Evolutionary conservation across 1,284 basidiomycete species (phyloP), one percentile per base, ranked within the genome.

Genomic region (Cystobasidiaceae sp.): DNA sequence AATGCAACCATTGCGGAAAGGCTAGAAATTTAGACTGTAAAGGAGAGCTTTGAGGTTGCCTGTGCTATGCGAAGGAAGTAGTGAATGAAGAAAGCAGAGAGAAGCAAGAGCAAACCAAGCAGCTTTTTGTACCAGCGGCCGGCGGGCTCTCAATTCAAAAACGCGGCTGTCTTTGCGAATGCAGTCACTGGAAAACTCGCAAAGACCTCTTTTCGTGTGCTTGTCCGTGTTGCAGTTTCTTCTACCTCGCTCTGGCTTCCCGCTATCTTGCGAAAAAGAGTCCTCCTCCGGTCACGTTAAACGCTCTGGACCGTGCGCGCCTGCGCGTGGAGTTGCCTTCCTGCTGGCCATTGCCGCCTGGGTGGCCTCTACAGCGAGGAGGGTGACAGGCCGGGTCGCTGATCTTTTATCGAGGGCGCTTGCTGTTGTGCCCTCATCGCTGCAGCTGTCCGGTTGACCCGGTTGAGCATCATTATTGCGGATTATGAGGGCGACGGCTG

Each of bases 1-100:
- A 64, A 64, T 23, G 61, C 34, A 44, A 64, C 61, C 61, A 64
- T 64, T 6, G 21, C 7, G 28, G 8, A 50, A 7, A 25, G 6
- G 21, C 21, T 25, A 17, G 17, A 21, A n/a, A 25, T 25, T 28
- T 7, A 25, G 7, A 50, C 21, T 50, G 8, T 9, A 17, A 30
- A 17, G 28, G 48, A 50, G 7, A 49, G 25, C 33, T 37, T 39
- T 49, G 33, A 21, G 28, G 48, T 23, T 25, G 48, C 48, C 37
- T 39, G 37, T 39, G 37, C 11, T n/a, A n/a, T 39, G 11, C 37
- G n/a, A 11, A 39, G 11, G 41, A 44, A 25, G 34, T 4, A 28
- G 54, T 56, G 39, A 56, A 37, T 56, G 21, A 41, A 56, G 44
- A 56, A 43, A 8, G 41, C 27, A n/a, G n/a, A 52, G 25, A 33